A percentile compares a stretch with the other conserved stretches of the same genome.
phyloP scores from a whole-genome alignment of 495 filamentous ascomycete species.

The Astrothelium macrocarpum region DNA sequence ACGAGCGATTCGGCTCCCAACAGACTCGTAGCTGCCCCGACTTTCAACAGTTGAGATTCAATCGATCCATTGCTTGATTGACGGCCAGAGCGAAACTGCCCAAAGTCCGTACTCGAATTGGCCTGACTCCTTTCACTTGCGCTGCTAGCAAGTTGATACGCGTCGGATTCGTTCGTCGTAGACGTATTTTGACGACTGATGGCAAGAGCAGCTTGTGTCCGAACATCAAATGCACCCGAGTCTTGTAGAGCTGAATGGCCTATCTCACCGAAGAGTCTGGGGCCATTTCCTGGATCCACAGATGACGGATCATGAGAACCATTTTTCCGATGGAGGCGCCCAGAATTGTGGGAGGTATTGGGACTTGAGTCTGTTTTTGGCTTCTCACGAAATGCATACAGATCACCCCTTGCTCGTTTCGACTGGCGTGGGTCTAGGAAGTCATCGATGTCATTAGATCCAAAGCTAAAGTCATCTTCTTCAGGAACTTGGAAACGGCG shows the following conservation, averaged over 20 bases:
- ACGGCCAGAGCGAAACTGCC: neutral
- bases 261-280: slow-evolving; percentile 74
- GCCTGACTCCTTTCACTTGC: neutral
- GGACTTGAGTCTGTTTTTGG: slow-evolving; percentile 27
- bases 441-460: slow-evolving; percentile 11
- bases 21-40: slow-evolving; percentile 46
- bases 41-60: slow-evolving; percentile 28
- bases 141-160: neutral
- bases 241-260: slow-evolving; percentile 59
- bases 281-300: slow-evolving; percentile 8
- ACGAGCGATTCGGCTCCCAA: slow-evolving; percentile 60
- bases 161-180: neutral
- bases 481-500: slow-evolving; percentile 32
- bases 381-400: slow-evolving; percentile 21
- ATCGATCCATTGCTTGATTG: slow-evolving; percentile 5
- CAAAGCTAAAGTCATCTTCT: slow-evolving; percentile 15
- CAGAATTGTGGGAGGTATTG: slow-evolving; percentile 22
- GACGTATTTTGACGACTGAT: neutral
- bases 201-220: slow-evolving; percentile 24
- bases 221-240: slow-evolving; percentile 40
- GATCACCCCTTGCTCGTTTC: slow-evolving; percentile 28
- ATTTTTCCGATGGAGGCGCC: neutral
- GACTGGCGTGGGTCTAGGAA: slow-evolving; percentile 24
- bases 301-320: slow-evolving; percentile 11
- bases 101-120: neutral